Percentiles rank a stretch among this genome's conserved stretches.
Conservation (phyloP, 108 stramenopile genomes). For the Discostella pseudostelligera region DNA sequence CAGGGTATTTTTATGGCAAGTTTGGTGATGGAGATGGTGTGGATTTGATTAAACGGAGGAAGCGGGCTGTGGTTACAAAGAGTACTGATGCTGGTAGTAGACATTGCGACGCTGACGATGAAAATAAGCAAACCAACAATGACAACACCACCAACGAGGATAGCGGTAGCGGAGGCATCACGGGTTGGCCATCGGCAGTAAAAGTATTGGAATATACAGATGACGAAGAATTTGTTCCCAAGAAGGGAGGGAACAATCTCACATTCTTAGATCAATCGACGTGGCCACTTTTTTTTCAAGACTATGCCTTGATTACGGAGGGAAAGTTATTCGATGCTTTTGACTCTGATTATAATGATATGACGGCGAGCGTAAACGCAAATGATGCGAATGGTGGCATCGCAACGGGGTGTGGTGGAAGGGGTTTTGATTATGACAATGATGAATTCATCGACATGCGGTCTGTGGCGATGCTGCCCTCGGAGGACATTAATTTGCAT, state of each 20-base stretch:
- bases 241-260: constrained; percentile 75
- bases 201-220: background rate
- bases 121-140: background rate
- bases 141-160: background rate
- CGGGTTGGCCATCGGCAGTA: too few species aligned
- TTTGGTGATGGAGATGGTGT: constrained; percentile 26
- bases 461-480: constrained; percentile 21
- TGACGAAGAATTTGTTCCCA: constrained; percentile 32
- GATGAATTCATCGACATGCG: constrained; percentile 32
- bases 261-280: constrained; percentile 63
- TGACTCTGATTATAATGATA: background rate
- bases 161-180: too few species aligned
- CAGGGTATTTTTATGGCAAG: constrained; percentile 62
- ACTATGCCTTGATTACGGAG: constrained; percentile 72
- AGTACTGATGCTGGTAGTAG: background rate
- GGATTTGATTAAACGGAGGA: constrained; percentile 16
- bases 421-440: constrained; percentile 1
- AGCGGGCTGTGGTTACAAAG: background rate
- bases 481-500: constrained; percentile 24
- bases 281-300: constrained; percentile 85
- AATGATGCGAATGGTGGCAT: constrained; percentile 12
- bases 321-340: constrained; percentile 50
- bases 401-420: background rate
- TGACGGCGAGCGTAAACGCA: background rate
- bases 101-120: background rate